Conservation (phyloP, 78 protist genomes). For the Cavenderia fasciculata region DNA sequence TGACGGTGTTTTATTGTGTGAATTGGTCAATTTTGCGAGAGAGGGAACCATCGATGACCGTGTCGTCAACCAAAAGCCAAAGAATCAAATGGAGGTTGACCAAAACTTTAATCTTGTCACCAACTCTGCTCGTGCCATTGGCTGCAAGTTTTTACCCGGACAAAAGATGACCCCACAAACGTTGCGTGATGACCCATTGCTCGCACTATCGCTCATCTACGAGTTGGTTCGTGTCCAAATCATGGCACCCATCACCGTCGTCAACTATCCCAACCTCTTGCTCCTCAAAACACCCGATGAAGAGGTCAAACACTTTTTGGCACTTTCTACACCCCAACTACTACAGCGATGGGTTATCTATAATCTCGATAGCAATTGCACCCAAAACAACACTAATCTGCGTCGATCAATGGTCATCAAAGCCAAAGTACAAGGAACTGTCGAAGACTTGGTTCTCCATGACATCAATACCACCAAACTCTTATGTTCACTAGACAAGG, state of each 20-base stretch:
- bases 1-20: conserved; percentile 85
- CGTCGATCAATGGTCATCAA: not conserved
- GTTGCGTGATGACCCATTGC: conserved; percentile 10
- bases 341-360: conserved; percentile 35
- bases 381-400: not conserved
- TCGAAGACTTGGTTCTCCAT: conserved; percentile 30
- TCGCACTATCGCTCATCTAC: conserved; percentile 1
- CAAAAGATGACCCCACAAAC: conserved; percentile 6
- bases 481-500: conserved; percentile 1
- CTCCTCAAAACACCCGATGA: conserved; percentile 13
- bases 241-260: conserved; percentile 1
- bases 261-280: conserved; percentile 52
- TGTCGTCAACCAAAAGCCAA: conserved; percentile 53
- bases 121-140: conserved; percentile 76
- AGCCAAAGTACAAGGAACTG: conserved; percentile 1
- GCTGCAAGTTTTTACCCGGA: conserved; percentile 26
- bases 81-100: conserved; percentile 30
- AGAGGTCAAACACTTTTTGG: conserved; percentile 42
- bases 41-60: conserved; percentile 86
- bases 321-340: conserved; percentile 1
- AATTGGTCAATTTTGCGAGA: conserved; percentile 75
- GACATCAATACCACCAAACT: conserved; percentile 28
- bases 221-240: conserved; percentile 51
- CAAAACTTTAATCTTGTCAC: conserved; percentile 60
- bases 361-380: not conserved